These are phyloP conservation scores for Cardiospermum halicacabum DNA, from an alignment of 345 rosid genomes.

Conservation along the genomic window DNA sequence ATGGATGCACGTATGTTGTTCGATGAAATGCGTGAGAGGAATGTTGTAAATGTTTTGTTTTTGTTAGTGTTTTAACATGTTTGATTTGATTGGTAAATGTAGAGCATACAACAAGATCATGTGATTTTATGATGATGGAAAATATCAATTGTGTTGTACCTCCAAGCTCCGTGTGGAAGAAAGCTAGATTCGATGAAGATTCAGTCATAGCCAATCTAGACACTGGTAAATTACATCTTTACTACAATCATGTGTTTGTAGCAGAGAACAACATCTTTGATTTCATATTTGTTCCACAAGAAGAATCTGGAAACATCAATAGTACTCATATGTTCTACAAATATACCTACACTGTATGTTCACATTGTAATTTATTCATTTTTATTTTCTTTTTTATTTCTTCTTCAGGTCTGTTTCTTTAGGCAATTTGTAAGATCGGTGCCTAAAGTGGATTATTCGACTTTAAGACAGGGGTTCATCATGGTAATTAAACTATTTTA, in stretches of 20 bases:
- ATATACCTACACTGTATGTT: too few species aligned
- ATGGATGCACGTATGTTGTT: too few species aligned
- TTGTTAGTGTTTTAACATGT: background rate
- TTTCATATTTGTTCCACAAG: too few species aligned
- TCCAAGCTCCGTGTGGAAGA: constrained; percentile 31
- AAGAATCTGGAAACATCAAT: too few species aligned
- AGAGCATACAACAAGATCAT: constrained; percentile 55
- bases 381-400: too few species aligned
- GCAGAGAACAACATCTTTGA: too few species aligned
- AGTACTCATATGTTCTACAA: too few species aligned
- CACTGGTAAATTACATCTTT: constrained; percentile 40
- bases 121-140: constrained; percentile 54
- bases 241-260: too few species aligned
- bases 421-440: constrained; percentile 86
- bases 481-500: too few species aligned
- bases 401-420: constrained; percentile 75
- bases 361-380: background rate
- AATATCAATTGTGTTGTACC: constrained; percentile 23
- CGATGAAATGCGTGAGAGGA: too few species aligned
- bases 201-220: constrained; percentile 51
- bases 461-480: constrained; percentile 89
- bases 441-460: constrained; percentile 81
- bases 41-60: background rate
- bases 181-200: constrained; percentile 45
- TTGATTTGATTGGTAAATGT: constrained; percentile 5